Evolutionary conservation across 2,329 filamentous ascomycete genomes (phyloP).

Genomic region (Aspergillus vadensis): DNA sequence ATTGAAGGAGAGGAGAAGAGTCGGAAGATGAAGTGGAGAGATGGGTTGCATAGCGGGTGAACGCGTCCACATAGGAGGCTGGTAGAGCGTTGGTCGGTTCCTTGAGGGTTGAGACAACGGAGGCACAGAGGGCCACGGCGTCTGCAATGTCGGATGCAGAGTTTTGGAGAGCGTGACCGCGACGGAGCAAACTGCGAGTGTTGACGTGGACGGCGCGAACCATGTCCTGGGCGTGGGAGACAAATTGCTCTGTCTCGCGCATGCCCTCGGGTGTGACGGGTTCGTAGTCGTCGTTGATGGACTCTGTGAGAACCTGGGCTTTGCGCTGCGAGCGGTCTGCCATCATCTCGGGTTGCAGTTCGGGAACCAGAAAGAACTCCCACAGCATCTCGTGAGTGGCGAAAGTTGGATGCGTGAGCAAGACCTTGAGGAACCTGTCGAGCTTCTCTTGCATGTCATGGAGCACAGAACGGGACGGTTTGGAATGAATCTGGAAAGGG

Average conservation of each 20-base stretch:
- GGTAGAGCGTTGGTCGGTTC: conserved; percentile 65
- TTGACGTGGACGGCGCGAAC: conserved; percentile 81
- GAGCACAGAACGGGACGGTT: conserved; percentile 82
- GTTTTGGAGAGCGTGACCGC: conserved; percentile 72
- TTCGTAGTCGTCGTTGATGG: conserved; percentile 83
- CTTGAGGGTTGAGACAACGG: conserved; percentile 54
- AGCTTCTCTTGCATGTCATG: conserved; percentile 84
- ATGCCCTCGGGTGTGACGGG: conserved; percentile 72
- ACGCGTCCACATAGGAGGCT: conserved; percentile 64
- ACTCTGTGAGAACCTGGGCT: conserved; percentile 78
- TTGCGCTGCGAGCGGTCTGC: conserved; percentile 85
- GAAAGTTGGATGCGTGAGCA: conserved; percentile 88
- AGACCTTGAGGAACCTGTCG: conserved; percentile 82
- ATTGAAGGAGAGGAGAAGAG: conserved; percentile 69
- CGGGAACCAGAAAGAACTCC: conserved; percentile 98
- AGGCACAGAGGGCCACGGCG: conserved; percentile 44
- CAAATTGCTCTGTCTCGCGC: conserved; percentile 88
- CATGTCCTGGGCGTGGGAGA: conserved; percentile 86
- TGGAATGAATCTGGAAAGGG: conserved; percentile 90
- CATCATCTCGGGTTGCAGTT: conserved; percentile 88
- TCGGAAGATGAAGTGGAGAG: conserved; percentile 63
- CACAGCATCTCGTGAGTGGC: conserved; percentile 95
- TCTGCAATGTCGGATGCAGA: conserved; percentile 55
- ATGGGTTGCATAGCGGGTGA: conserved; percentile 70
- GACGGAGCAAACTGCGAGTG: conserved; percentile 77